A percentile compares a stretch with the other conserved stretches of the same genome.
Evolutionary conservation across 352 stramenopile species (phyloP).

Genomic region (Pythium scleroteichum): DNA sequence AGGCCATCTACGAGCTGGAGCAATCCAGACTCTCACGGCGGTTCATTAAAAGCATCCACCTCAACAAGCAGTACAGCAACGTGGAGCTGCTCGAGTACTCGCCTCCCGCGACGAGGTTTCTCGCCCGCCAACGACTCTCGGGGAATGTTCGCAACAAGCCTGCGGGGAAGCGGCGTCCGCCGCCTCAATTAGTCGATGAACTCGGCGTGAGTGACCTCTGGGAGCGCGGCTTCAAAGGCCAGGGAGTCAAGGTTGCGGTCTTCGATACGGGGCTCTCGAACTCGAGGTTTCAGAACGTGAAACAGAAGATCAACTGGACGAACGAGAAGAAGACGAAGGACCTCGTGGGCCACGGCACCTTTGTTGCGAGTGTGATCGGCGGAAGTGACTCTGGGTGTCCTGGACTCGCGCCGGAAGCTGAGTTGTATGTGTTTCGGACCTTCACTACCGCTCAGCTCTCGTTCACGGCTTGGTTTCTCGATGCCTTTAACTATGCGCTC

Average conservation of each 20-base stretch:
- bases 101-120: not conserved
- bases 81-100: slow-evolving; percentile 34
- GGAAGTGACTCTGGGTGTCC: slow-evolving; percentile 60
- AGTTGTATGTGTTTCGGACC: slow-evolving; percentile 83
- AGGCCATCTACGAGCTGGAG: slow-evolving; percentile 22
- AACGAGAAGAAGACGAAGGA: slow-evolving; percentile 79
- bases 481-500: slow-evolving; percentile 90
- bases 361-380: slow-evolving; percentile 77
- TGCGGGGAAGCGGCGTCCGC: slow-evolving; percentile 22
- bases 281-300: slow-evolving; percentile 56
- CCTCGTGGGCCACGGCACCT: slow-evolving; percentile 79
- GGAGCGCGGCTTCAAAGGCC: slow-evolving; percentile 62
- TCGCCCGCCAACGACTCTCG: slow-evolving; percentile 8
- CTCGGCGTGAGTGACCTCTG: slow-evolving; percentile 55
- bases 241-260: slow-evolving; percentile 80
- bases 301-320: slow-evolving; percentile 87
- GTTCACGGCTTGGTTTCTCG: slow-evolving; percentile 90
- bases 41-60: slow-evolving; percentile 34
- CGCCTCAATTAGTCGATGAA: slow-evolving; percentile 46
- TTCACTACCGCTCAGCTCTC: slow-evolving; percentile 86
- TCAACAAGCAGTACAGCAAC: slow-evolving; percentile 52
- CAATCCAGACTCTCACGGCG: not conserved
- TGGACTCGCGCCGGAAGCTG: slow-evolving; percentile 73
- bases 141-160: slow-evolving; percentile 28
- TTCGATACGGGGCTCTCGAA: slow-evolving; percentile 84